These are phyloP conservation scores for Rutidosis leptorrhynchoides DNA, from an alignment of 129 eudicot genomes.

Conservation along the genomic window DNA sequence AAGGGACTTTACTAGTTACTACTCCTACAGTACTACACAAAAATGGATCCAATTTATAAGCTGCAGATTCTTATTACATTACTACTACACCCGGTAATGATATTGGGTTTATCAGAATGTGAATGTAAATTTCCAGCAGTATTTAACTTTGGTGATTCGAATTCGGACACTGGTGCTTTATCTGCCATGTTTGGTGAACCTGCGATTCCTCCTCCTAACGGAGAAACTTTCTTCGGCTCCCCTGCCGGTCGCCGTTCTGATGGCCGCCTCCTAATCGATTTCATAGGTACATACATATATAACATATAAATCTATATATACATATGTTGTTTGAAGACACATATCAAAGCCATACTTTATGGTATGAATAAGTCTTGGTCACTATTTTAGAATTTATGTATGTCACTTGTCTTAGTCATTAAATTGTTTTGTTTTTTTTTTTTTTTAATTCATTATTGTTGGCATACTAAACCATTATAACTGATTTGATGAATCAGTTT, in stretches of 20 bases:
- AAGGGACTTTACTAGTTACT: too few relatives aligned
- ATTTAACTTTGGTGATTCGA: slow-evolving; percentile 61
- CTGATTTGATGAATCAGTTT: too few relatives aligned
- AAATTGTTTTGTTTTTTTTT: too few relatives aligned
- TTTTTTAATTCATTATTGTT: too few relatives aligned
- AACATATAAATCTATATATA: too few relatives aligned
- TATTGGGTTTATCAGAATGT: slow-evolving; percentile 17
- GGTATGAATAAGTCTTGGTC: neutral
- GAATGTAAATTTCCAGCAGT: slow-evolving; percentile 39
- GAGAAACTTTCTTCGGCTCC: slow-evolving; percentile 44
- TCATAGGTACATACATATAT: slow-evolving; percentile 31
- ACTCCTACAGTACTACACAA: too few relatives aligned
- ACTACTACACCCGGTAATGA: slow-evolving; percentile 14
- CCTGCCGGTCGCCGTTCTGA: slow-evolving; percentile 45
- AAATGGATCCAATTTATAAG: slow-evolving; percentile 17
- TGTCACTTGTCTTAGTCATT: neutral
- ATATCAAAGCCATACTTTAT: neutral
- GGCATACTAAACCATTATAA: too few relatives aligned
- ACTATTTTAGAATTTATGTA: neutral
- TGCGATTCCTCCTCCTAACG: slow-evolving; percentile 40
- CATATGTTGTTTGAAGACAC: neutral
- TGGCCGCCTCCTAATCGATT: slow-evolving; percentile 59
- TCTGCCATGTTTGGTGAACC: slow-evolving; percentile 38
- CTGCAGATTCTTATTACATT: slow-evolving; percentile 18
- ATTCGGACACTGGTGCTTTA: slow-evolving; percentile 60